Base-by-base conservation (phyloP, 106 monocot species). In the Acorus gramineus region DNA sequence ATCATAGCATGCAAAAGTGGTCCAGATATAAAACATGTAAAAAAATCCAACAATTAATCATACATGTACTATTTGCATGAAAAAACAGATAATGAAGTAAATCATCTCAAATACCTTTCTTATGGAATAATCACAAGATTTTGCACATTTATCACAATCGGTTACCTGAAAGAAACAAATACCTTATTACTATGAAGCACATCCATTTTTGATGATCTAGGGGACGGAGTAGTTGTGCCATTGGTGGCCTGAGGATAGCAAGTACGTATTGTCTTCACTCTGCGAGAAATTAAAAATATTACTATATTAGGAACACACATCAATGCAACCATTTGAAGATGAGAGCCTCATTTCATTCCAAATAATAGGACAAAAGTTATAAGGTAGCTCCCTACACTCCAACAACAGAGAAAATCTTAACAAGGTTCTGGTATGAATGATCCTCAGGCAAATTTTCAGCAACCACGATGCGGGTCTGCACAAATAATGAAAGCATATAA, bases 391-490 rank as follows among this genome's bases (percentile, higher is more conserved):
- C n/a, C 28, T 92, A 98, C 98, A 83, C 82, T 50, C 91, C 98
- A 66, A 79, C 91, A 69, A 61, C 59, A 66, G 98, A 98, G 73
- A 98, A 98, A 65, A 98, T 56, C 77, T 85, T 98, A 72, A 88
- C 74, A 64, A 98, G 91, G 51, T 77, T 98, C 60, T 92, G 98
- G 66, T 92, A 92, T 66, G 83, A 85, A 76, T 98, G 98, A 81
- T 98, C 90, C 57, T 98, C 98, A 57, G 98, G 98, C 6, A 98
- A 71, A 74, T 98, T 98, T 76, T 98, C 98, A 63, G 91, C 98
- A 61, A 98, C 88, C 61, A 98, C 73, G 71, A 92, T 98, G 11
- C 98, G 90, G 51, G 91, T 76, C 98, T 98, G 28, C 2, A 78
- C n/a, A 12, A 68, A 53, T 60, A 4, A 50, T 42, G 50, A 47